A percentile compares a stretch with the other conserved stretches of the same genome.
phyloP scores from a whole-genome alignment of 176 grass and related monocot genomes.

The Otatea glauca region DNA sequence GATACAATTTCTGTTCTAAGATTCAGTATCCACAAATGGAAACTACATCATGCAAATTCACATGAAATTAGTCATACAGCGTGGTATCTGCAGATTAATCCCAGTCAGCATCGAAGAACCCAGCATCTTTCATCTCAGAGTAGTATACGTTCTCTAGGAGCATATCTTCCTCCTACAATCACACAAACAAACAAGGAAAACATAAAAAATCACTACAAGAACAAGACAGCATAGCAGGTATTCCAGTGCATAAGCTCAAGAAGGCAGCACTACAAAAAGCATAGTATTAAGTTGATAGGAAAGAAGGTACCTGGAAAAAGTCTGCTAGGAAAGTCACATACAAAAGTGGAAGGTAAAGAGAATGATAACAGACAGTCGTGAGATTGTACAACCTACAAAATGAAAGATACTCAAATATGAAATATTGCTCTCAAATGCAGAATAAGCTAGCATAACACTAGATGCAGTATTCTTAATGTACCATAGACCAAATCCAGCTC shows the following conservation, averaged over 20 bases:
- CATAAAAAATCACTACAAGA: constrained; percentile 27
- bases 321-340: constrained; percentile 94
- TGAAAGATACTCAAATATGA: constrained; percentile 29
- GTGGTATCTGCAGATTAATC: constrained; percentile 53
- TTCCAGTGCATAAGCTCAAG: background rate
- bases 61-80: constrained; percentile 40
- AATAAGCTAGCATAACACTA: constrained; percentile 33
- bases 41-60: constrained; percentile 36
- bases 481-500: constrained; percentile 93
- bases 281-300: constrained; percentile 1
- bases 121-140: constrained; percentile 99
- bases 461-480: constrained; percentile 42
- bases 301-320: constrained; percentile 85
- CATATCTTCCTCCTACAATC: constrained; percentile 89
- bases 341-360: constrained; percentile 93
- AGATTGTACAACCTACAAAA: constrained; percentile 85
- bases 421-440: constrained; percentile 40
- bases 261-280: background rate
- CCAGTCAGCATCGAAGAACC: constrained; percentile 99
- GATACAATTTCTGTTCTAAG: constrained; percentile 48
- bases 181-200: constrained; percentile 31
- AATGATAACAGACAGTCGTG: constrained; percentile 81
- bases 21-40: constrained; percentile 6
- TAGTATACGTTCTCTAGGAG: constrained; percentile 96
- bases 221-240: constrained; percentile 18